phyloP scores from a whole-genome alignment of 257 asterid genomes.

The Penstemon newberryi region DNA sequence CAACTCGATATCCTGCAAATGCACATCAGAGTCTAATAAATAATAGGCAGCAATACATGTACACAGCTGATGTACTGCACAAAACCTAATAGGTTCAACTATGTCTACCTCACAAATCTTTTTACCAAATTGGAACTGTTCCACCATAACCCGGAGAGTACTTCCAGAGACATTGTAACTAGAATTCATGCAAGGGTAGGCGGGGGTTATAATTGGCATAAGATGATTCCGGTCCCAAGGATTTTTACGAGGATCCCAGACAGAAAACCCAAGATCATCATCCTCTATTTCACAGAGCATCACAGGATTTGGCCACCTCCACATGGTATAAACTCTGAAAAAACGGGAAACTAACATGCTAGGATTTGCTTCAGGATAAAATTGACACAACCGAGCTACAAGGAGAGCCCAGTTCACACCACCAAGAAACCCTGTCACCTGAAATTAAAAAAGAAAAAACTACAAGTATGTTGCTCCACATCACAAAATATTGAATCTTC shows the following conservation, averaged over 20 bases:
- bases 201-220: slow-evolving; percentile 98
- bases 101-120: slow-evolving; percentile 74
- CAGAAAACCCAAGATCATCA: slow-evolving; percentile 77
- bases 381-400: slow-evolving; percentile 91
- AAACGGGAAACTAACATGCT: slow-evolving; percentile 95
- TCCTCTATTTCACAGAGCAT: slow-evolving; percentile 90
- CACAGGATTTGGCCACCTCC: slow-evolving; percentile 99
- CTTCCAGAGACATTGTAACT: slow-evolving; percentile 95
- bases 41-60: slow-evolving; percentile 6
- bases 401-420: slow-evolving; percentile 98
- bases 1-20: slow-evolving; percentile 84
- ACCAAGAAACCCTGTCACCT: slow-evolving; percentile 99
- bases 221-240: slow-evolving; percentile 85
- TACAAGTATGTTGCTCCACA: neutral
- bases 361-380: slow-evolving; percentile 90
- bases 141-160: slow-evolving; percentile 88
- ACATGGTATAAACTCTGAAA: slow-evolving; percentile 79
- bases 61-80: slow-evolving; percentile 8
- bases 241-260: slow-evolving; percentile 94
- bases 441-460: slow-evolving; percentile 12
- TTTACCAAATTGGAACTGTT: slow-evolving; percentile 79
- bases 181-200: slow-evolving; percentile 98
- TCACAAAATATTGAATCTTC: slow-evolving; percentile 1
- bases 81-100: slow-evolving; percentile 21
- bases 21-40: slow-evolving; percentile 24